Evolutionary conservation across 1,139 yeast genomes (phyloP), one percentile per base, ranked within the genome.

Genomic region (Geotrichum candidum): DNA sequence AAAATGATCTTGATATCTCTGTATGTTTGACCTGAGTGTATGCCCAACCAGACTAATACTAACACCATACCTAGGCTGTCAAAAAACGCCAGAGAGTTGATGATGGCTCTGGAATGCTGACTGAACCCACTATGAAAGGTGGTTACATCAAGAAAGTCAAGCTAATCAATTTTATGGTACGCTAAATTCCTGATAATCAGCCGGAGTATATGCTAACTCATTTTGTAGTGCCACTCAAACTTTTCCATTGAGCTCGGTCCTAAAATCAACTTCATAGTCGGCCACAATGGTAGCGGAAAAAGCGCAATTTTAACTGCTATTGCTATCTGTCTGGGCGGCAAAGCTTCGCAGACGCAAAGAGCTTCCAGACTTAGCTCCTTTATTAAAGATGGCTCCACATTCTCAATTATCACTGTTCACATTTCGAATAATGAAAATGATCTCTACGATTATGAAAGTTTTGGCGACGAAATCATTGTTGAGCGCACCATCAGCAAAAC

Each of bases 251-350:
- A 82, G 1, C 79, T 95, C 53, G 96, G 96, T 0, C 96, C 96
- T 0, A 84, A 87, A 63, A 80, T 94, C 66, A 95, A 94, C 73
- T 90, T 95, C 70, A 90, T 95, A 62, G 89, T 91, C 48, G 99
- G 99, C 13, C 83, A 89, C 66, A 95, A 95, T 70, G 99, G 99
- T 1, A 87, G 96, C 45, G 99, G 99, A 41, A 95, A 95, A 71
- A 86, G 95, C 73, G 97, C 99, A 0, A 82, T 95, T 38, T 77
- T 95, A 65, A 92, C 98, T 0, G 98, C 97, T 0, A 85, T 95
- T 6, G 85, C 95, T 2, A 87, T 91, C 13, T 96, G 97, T 6
- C 77, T 94, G 10, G 99, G 99, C n/a, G 96, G 96, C 0, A 88
- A 87, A 69, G 97, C 98, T 0, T 80, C 86, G n/a, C 91, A 86